Base-by-base conservation (phyloP, 768 basidiomycete genomes). In the Boletus tylopilopsis region DNA sequence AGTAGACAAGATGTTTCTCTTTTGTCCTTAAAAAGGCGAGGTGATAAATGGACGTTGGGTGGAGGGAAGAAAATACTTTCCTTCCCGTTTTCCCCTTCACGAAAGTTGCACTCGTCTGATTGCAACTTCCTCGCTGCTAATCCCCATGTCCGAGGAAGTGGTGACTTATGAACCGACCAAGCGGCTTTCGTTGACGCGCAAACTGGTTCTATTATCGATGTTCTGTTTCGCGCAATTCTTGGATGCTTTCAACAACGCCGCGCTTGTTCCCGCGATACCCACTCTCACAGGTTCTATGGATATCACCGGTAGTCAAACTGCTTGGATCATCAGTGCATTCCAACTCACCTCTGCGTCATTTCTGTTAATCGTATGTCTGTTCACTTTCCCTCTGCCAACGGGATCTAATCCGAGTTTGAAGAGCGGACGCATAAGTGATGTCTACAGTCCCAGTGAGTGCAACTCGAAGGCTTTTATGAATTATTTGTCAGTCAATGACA, bases 291-390 rank as follows among this genome's bases (percentile, higher is more conserved):
- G 19, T 12, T 49, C 46, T 22, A 49, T 45, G 36, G 54, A 37
- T 22, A 57, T 59, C 4, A 38, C 48, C 12, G 36, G 32, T 29
- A 45, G 45, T 19, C 58, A 57, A 24, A 41, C 50, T 5, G 45
- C 49, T 29, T 78, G 77, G 76, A 47, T 76, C 5, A 56, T 74
- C 22, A 70, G 72, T 36, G 74, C 73, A 12, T 76, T 70, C 50
- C 72, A 76, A 35, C 62, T 78, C 25, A 77, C 77, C 2, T 78
- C 76, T 58, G 71, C 77, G 11, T 66, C 76, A 2, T 69, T 76
- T 45, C 59, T 64, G 16, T 39, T 64, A 24, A 54, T 64, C 11
- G 60, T 64, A 50, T 19, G 60, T 55, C 27, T 45, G 21, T 0
- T 25, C 12, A 9, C 22, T 4, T 29, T 37, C 33, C 42, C 11